Evolutionary conservation across 2,329 filamentous ascomycete genomes (phyloP), one percentile per base, ranked within the genome.

Genomic region (Ceratocystis cubensis): DNA sequence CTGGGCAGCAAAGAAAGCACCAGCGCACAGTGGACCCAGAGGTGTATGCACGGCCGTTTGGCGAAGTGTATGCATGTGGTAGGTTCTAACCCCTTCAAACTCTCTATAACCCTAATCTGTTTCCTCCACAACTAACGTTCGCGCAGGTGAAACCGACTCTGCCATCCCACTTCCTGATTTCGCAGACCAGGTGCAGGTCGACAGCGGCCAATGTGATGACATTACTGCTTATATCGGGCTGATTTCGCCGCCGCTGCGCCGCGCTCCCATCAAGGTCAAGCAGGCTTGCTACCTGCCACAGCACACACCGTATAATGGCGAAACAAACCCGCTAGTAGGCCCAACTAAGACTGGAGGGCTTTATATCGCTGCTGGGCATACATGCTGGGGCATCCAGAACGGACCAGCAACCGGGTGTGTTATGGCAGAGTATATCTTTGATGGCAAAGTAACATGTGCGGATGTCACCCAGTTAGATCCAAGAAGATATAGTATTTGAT

Each of bases 371-470:
- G 83, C 90, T 0, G 94, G 94, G 0, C 94, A 99, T 78, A 96
- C 91, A 1, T 97, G 93, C 77, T 99, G 94, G 94, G 94, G 94
- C 0, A 96, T 99, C 25, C 93, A 97, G 77, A 97, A 99, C 77
- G 91, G 86, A 0, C 92, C 93, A 0, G 94, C 82, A 1, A 97
- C 93, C 6, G 89, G 89, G 3, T 89, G 87, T 76, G 75, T 93
- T 48, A 87, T 94, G 78, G 87, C 88, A 46, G 88, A 93, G 75
- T 85, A 89, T 75, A 77, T 94, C 1, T 85, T 92, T 71, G 88
- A 92, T 65, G 89, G 88, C 0, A 76, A 78, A 68, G 83, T 87
- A 0, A 85, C 75, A 72, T 91, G 88, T 71, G 87, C 88, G 3
- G 80, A 86, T 69, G 80, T 91, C 37, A 78, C 78, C 1, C 82